phyloP scores from a whole-genome alignment of 176 grass and related monocot species.

The Zizania latifolia region DNA sequence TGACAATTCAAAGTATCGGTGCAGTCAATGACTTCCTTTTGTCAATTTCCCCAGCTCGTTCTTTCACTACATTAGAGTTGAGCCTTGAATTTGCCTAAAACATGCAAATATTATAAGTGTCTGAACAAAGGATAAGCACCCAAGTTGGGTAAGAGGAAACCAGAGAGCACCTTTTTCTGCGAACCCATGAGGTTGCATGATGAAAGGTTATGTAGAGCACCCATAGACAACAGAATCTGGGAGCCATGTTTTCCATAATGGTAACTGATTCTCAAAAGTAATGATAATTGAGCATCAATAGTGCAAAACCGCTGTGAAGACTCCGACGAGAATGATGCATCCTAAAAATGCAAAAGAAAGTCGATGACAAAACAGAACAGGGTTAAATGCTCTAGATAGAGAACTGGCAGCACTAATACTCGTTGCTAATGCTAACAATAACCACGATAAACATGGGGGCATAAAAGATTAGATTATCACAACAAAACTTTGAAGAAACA shows the following conservation, averaged over 20 bases:
- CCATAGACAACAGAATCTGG: slow-evolving; percentile 92
- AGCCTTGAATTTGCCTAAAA: slow-evolving; percentile 55
- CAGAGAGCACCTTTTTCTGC: slow-evolving; percentile 50
- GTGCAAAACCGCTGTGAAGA: slow-evolving; percentile 70
- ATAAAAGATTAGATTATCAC: slow-evolving; percentile 8
- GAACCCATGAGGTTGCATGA: slow-evolving; percentile 54
- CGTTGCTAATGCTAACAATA: slow-evolving; percentile 5
- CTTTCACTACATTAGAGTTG: slow-evolving; percentile 42
- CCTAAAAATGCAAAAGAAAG: slow-evolving; percentile 42
- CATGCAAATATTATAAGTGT: slow-evolving; percentile 17
- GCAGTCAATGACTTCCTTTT: slow-evolving; percentile 65
- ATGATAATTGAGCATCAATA: slow-evolving; percentile 78
- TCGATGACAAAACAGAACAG: background rate
- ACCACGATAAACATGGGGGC: background rate
- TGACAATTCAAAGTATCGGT: slow-evolving; percentile 79
- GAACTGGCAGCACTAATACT: background rate
- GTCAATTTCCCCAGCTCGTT: slow-evolving; percentile 48
- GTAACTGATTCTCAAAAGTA: slow-evolving; percentile 83
- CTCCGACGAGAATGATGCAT: slow-evolving; percentile 50
- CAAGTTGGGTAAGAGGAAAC: background rate
- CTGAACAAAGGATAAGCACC: background rate
- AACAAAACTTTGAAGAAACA: background rate
- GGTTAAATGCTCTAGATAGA: slow-evolving; percentile 3
- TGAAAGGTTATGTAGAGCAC: slow-evolving; percentile 81
- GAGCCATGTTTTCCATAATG: slow-evolving; percentile 80